A percentile compares a stretch with the other conserved stretches of the same genome.
Evolutionary conservation across 805 yeast species (phyloP).

Genomic region (Ogataea parapolymorpha): DNA sequence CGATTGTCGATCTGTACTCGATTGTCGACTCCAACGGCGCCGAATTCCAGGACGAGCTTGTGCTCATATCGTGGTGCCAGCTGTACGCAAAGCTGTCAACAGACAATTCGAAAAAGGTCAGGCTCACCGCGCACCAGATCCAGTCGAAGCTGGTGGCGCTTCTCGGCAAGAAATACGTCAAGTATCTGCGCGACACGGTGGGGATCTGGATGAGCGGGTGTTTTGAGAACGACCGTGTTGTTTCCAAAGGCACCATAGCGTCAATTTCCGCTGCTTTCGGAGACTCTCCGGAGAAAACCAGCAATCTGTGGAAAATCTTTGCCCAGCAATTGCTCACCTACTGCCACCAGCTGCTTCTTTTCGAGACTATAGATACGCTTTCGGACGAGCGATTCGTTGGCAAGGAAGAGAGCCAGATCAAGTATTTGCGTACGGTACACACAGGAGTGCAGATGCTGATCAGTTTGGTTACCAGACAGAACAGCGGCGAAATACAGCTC

Average conservation of each 20-base stretch:
- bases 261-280: conserved; percentile 55
- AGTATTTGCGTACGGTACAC: conserved; percentile 56
- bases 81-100: conserved; percentile 75
- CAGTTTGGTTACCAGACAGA: conserved; percentile 12
- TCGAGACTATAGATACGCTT: conserved; percentile 59
- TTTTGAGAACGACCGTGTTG: conserved; percentile 66
- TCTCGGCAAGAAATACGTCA: conserved; percentile 56
- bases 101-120: conserved; percentile 64
- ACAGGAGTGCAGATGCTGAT: conserved; percentile 49
- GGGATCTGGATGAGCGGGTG: conserved; percentile 73
- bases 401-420: conserved; percentile 61
- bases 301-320: conserved; percentile 60
- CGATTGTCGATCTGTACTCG: conserved; percentile 52
- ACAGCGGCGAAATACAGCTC: conserved; percentile 8
- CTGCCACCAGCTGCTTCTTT: conserved; percentile 46
- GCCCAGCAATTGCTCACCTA: conserved; percentile 52
- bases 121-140: conserved; percentile 59
- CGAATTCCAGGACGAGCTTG: conserved; percentile 47
- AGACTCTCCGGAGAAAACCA: conserved; percentile 49
- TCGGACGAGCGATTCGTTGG: conserved; percentile 72
- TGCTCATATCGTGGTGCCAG: conserved; percentile 70
- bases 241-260: conserved; percentile 46
- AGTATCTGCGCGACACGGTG: conserved; percentile 65
- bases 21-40: conserved; percentile 28
- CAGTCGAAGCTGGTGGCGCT: conserved; percentile 52